Base-by-base conservation (phyloP, 116 monocot species). In the Cymodocea nodosa region DNA sequence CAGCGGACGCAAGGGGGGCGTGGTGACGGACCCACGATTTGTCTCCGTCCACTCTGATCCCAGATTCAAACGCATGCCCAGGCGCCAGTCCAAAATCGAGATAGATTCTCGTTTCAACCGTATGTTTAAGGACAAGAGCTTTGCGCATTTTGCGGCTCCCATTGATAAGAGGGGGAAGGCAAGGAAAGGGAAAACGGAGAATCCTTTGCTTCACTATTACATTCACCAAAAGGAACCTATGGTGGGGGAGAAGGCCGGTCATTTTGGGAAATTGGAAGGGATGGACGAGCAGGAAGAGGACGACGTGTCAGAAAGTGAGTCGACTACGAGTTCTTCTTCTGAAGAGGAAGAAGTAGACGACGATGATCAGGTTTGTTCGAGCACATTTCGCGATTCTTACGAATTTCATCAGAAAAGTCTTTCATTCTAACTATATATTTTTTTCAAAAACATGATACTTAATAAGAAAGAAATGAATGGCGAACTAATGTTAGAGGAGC, bases 1-100 rank as follows among this genome's bases (percentile, higher is more conserved):
- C 7, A 48, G 23, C 8, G 35, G 55, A 63, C 52, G 17, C 67
- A 78, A 53, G 63, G n/a, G 65, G 15, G 37, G 48, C 16, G 35
- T 84, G 15, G 77, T 92, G 59, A 77, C 77, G 6, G 97, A 98
- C 59, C 69, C 63, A 23, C 77, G 92, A 3, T 98, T 98, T 53
- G 60, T 72, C 13, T 63, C 89, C 19, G 77, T 77, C 56, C 88
- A 86, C 36, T 82, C 52, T 18, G 97, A 98, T 57, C 97, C 97
- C 30, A 55, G 81, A 74, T 98, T 98, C 69, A 83, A 84, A 80
- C 70, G 78, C 20, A 71, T 84, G 74, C 88, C 81, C 56, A 78
- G 66, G 77, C 60, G 69, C 34, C 80, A 84, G 40, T 67, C 81
- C 35, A 98, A 84, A 80, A 80, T 98, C 35, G 35, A 49, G 24